Conservation (phyloP, 2,329 filamentous ascomycete species). For the Akanthomyces dipterigenus region DNA sequence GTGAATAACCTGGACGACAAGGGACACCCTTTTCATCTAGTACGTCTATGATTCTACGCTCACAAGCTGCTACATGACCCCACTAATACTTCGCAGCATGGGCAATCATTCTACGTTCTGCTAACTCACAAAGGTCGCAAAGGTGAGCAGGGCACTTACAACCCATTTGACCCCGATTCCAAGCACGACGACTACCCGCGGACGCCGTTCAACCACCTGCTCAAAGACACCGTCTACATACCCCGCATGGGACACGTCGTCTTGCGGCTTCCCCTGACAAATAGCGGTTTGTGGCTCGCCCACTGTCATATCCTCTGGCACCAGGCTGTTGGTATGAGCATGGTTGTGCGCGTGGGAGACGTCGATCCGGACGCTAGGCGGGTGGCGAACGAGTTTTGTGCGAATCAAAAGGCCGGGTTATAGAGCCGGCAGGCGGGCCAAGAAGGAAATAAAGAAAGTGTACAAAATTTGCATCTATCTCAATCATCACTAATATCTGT, state of each 20-base stretch:
- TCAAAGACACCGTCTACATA: conserved; percentile 29
- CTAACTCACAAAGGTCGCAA: conserved; percentile 7
- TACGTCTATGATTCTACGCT: conserved; percentile 17
- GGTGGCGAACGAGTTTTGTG: background rate
- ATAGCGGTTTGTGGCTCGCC: conserved; percentile 31
- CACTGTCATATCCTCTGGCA: conserved; percentile 33
- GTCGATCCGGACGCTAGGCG: background rate
- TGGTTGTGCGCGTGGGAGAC: conserved; percentile 20
- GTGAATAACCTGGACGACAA: conserved; percentile 45
- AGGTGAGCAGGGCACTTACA: conserved; percentile 11
- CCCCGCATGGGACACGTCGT: conserved; percentile 29
- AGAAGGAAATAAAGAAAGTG: background rate
- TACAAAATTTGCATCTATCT: background rate
- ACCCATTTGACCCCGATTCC: conserved; percentile 9
- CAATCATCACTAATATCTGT: too few relatives aligned
- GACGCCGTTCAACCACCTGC: conserved; percentile 19
- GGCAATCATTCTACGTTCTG: conserved; percentile 13
- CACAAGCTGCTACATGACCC: too few relatives aligned
- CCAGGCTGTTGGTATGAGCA: conserved; percentile 35
- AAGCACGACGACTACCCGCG: conserved; percentile 5
- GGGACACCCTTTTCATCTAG: conserved; percentile 42
- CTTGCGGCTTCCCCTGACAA: conserved; percentile 27
- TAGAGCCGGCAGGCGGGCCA: background rate
- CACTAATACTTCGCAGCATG: conserved; percentile 16
- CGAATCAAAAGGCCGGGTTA: background rate